phyloP scores from a whole-genome alignment of 495 filamentous ascomycete genomes.

The Podospora comata region DNA sequence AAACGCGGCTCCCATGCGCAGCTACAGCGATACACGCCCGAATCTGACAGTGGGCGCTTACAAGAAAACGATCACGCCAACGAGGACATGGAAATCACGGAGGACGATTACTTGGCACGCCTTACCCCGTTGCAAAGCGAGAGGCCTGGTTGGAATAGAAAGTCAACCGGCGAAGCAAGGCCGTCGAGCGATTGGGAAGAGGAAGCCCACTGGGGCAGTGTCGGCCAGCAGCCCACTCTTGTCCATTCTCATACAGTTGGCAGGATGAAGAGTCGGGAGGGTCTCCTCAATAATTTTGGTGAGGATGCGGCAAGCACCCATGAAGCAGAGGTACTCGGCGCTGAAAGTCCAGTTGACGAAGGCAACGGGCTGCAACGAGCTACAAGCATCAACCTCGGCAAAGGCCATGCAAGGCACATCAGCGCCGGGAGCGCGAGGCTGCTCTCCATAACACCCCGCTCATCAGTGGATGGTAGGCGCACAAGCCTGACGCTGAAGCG shows the following conservation, averaged over 20 bases:
- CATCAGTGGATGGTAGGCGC: constrained; percentile 41
- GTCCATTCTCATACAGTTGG: constrained; percentile 30
- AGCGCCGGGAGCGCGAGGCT: constrained; percentile 72
- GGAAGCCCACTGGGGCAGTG: constrained; percentile 45
- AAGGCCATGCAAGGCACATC: constrained; percentile 62
- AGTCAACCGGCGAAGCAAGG: constrained; percentile 46
- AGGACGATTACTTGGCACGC: constrained; percentile 62
- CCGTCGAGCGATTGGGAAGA: constrained; percentile 48
- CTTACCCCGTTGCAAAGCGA: constrained; percentile 56
- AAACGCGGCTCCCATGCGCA: constrained; percentile 34
- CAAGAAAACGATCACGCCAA: constrained; percentile 28
- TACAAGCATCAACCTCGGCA: constrained; percentile 61
- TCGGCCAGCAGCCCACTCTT: constrained; percentile 40
- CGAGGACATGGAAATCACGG: constrained; percentile 60
- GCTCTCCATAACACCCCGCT: constrained; percentile 57
- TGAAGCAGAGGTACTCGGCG: constrained; percentile 43
- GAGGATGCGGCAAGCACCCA: constrained; percentile 33
- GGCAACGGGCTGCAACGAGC: constrained; percentile 55
- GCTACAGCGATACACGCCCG: constrained; percentile 42
- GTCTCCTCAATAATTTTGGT: constrained; percentile 54
- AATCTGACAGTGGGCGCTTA: constrained; percentile 22
- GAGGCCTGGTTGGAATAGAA: constrained; percentile 43
- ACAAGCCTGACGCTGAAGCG: constrained; percentile 22
- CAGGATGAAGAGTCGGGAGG: constrained; percentile 55
- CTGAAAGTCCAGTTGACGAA: constrained; percentile 40